Percentiles rank a stretch among this genome's conserved stretches.
Evolutionary conservation across 495 filamentous ascomycete species (phyloP).

Genomic region (Pyrenula massariospora): DNA sequence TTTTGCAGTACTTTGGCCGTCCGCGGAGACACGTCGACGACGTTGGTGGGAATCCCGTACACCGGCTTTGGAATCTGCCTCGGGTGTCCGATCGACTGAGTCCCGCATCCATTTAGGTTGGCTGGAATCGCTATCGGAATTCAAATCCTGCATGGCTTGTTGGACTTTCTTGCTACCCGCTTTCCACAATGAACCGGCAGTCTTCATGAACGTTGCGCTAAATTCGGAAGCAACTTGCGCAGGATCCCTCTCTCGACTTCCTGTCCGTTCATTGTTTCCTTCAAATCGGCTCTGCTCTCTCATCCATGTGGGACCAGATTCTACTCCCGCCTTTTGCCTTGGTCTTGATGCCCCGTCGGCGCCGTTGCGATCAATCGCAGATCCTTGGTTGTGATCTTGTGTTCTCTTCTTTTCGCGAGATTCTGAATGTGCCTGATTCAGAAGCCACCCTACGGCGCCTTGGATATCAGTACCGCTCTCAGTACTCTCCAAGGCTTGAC

Average conservation of each 20-base stretch:
- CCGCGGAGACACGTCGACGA: slow-evolving; percentile 11
- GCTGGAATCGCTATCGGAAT: slow-evolving; percentile 64
- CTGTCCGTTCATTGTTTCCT: slow-evolving; percentile 19
- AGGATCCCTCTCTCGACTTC: slow-evolving; percentile 45
- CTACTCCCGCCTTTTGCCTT: slow-evolving; percentile 24
- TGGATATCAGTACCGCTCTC: slow-evolving; percentile 72
- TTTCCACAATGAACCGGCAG: slow-evolving; percentile 92
- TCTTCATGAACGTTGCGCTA: slow-evolving; percentile 76
- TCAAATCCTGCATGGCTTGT: slow-evolving; percentile 84
- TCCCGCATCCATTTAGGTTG: slow-evolving; percentile 96
- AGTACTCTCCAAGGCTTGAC: slow-evolving; percentile 65
- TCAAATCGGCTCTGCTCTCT: background rate
- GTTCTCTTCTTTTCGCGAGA: slow-evolving; percentile 42
- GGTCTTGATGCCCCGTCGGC: slow-evolving; percentile 6
- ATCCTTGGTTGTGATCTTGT: slow-evolving; percentile 15
- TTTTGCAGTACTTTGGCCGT: slow-evolving; percentile 23
- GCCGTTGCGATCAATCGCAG: slow-evolving; percentile 3
- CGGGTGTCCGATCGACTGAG: slow-evolving; percentile 7
- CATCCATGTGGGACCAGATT: slow-evolving; percentile 35
- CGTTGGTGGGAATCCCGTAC: background rate
- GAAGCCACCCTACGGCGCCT: slow-evolving; percentile 75
- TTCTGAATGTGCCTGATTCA: slow-evolving; percentile 81
- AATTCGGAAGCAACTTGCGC: slow-evolving; percentile 59
- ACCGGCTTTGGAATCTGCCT: slow-evolving; percentile 2
- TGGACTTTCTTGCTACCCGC: slow-evolving; percentile 88